Evolutionary conservation across 1,284 basidiomycete genomes (phyloP), one percentile per base, ranked within the genome.

Genomic region (Ganoderma sinense): DNA sequence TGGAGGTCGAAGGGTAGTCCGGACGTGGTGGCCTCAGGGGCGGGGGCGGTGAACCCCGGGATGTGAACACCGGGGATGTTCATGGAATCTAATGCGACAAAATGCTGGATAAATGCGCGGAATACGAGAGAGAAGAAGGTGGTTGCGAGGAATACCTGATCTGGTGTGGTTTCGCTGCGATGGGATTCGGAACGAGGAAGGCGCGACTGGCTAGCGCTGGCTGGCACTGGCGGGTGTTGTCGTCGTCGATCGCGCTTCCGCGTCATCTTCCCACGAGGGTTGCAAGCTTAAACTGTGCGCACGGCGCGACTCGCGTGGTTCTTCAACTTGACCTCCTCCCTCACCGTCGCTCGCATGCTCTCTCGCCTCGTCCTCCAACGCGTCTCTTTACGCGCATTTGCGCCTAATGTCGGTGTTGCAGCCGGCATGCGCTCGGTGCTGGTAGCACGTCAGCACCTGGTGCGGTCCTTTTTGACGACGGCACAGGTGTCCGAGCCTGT

Each of bases 1-100:
- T 71, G 70, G 23, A 73, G 68, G 65, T 73, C 72, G 65, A 67
- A 69, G 7, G 72, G 72, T 0, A 73, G 69, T 8, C 66, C 64
- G 3, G 71, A 33, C 4, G 51, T 65, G 20, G 13, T 26, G 16
- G 59, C 16, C n/a, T 26, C 39, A 23, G 59, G n/a, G 59, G 61
- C 18, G 60, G 51, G 41, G 65, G 64, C 53, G 11, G 59, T 40
- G 39, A 70, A 18, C 18, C 69, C 69, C 4, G 69, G 69, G 1
- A 70, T 61, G 59, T 61, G 26, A 20, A 61, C 36, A 26, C 59
- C 59, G 23, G 59, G 39, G 39, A 61, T 61, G 20, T 61, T 61
- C 59, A 60, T 60, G 23, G 16, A 10, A 18, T 20, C 31, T 31
- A 56, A 14, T 16, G 2, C 8, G 26, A 33, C 0, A 33, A 33